phyloP scores from a whole-genome alignment of 768 basidiomycete species.

The Boletus tomentosulus region DNA sequence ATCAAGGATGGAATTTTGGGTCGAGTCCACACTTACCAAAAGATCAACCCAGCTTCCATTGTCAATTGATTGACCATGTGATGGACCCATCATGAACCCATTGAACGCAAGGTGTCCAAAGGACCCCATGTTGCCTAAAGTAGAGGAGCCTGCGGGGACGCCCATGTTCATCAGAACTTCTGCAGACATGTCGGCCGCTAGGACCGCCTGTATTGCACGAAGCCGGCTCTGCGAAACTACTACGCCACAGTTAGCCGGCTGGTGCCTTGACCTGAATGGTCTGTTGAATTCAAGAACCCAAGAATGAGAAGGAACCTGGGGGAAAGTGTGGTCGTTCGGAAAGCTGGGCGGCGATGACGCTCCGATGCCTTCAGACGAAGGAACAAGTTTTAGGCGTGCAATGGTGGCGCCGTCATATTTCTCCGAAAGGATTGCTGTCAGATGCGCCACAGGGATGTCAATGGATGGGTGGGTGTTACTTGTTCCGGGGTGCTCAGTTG shows the following conservation, averaged over 20 bases:
- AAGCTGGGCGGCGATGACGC: slow-evolving; percentile 9
- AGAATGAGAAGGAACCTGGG: slow-evolving; percentile 27
- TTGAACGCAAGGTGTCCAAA: slow-evolving; percentile 27
- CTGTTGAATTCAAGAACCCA: slow-evolving; percentile 75
- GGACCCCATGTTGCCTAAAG: slow-evolving; percentile 20
- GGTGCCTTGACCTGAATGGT: slow-evolving; percentile 26
- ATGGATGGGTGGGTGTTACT: slow-evolving; percentile 12
- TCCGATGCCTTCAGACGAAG: slow-evolving; percentile 19
- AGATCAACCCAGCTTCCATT: slow-evolving; percentile 30
- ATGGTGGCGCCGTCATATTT: slow-evolving; percentile 48
- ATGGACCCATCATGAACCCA: slow-evolving; percentile 18
- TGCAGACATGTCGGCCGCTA: slow-evolving; percentile 29
- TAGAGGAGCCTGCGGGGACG: slow-evolving; percentile 10
- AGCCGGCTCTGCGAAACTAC: slow-evolving; percentile 72
- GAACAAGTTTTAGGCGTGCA: slow-evolving; percentile 47
- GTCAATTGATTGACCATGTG: slow-evolving; percentile 19
- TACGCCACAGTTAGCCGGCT: slow-evolving; percentile 48
- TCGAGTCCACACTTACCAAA: slow-evolving; percentile 20
- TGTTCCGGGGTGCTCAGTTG: slow-evolving; percentile 14
- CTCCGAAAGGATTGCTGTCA: slow-evolving; percentile 43
- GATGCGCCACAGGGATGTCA: slow-evolving; percentile 50
- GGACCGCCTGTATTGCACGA: slow-evolving; percentile 67
- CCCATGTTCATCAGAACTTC: slow-evolving; percentile 25
- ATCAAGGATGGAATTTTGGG: neutral
- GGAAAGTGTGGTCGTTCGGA: slow-evolving; percentile 25